Base-by-base conservation (phyloP, 2,329 filamentous ascomycete species). In the Dactylellina parvicollis region DNA sequence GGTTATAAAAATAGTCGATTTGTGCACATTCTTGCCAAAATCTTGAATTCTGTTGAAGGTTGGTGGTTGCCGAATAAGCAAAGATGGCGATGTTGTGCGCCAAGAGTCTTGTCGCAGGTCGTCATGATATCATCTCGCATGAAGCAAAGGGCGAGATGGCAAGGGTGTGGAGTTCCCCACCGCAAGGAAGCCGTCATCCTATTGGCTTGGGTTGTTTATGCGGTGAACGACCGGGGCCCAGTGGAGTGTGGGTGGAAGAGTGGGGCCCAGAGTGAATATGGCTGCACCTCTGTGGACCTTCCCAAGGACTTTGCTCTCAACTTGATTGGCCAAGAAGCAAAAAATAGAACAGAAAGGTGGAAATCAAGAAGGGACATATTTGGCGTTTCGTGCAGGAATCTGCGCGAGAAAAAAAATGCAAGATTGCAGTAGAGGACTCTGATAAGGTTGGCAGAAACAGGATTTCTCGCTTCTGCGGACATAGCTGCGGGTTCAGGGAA, bases 191-290 rank as follows among this genome's bases (percentile, higher is more conserved):
- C 16, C 49, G 44, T 16, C n/a, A 42, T 69, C 28, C 64, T 61
- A 69, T 69, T 69, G 64, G 64, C 50, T 69, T 61, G 64, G 64
- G 38, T 69, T 20, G 34, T 55, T 60, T 54, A 55, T 69, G 64
- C 64, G 64, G 64, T 69, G 22, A 47, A 59, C 20, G 40, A 54
- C 50, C 44, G 42, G 61, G 61, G 61, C 30, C 5, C 16, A 14
- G 30, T n/a, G 28, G 54, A 32, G 54, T 59, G 64, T 57, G 54
- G 49, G 28, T 38, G 46, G 26, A 7, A 3, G 34, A 14, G 49
- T 40, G 30, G 32, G 32, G 18, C 52, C 34, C 30, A 24, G n/a
- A 12, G 52, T 42, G 24, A 4, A 49, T 8, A 28, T 3, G 42
- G 20, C 8, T 44, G 9, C 8, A 18, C 28, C 44, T 28, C 44